These are phyloP conservation scores for Dendrobium nobile DNA, from an alignment of 106 monocot genomes.

Conservation along the genomic window DNA sequence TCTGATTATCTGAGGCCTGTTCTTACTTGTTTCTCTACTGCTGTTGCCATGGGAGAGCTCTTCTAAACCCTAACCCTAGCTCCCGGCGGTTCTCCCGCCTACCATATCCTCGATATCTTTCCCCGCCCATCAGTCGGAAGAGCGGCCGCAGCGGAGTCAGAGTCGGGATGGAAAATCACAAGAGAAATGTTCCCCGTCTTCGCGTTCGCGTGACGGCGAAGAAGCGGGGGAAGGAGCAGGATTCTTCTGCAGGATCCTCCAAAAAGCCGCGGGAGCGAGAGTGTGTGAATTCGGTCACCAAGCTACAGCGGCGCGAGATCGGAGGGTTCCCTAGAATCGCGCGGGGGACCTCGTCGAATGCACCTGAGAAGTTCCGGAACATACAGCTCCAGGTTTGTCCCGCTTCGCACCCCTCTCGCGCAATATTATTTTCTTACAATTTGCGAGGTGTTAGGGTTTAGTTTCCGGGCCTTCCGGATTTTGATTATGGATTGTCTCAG, in stretches of 20 bases:
- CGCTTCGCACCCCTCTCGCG: neutral
- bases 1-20: neutral
- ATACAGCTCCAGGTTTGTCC: constrained; percentile 44
- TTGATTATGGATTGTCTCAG: neutral
- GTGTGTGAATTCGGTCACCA: constrained; percentile 41
- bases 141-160: neutral
- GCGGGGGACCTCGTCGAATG: constrained; percentile 34
- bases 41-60: neutral
- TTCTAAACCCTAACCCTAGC: constrained; percentile 12
- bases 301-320: constrained; percentile 60
- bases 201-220: constrained; percentile 51
- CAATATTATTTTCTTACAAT: neutral
- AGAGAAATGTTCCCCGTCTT: constrained; percentile 27
- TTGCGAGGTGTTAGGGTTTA: neutral
- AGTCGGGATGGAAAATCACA: constrained; percentile 25
- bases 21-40: neutral
- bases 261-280: constrained; percentile 18
- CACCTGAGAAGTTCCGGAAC: constrained; percentile 52
- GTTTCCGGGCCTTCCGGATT: neutral
- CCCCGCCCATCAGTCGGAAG: neutral
- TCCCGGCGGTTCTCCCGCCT: neutral
- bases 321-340: constrained; percentile 34
- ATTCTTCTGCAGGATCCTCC: constrained; percentile 1
- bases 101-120: neutral
- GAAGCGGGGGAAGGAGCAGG: constrained; percentile 30